Percentiles rank a stretch among this genome's conserved stretches.
phyloP scores from a whole-genome alignment of 805 yeast genomes.

The Cephaloascus albidus region DNA sequence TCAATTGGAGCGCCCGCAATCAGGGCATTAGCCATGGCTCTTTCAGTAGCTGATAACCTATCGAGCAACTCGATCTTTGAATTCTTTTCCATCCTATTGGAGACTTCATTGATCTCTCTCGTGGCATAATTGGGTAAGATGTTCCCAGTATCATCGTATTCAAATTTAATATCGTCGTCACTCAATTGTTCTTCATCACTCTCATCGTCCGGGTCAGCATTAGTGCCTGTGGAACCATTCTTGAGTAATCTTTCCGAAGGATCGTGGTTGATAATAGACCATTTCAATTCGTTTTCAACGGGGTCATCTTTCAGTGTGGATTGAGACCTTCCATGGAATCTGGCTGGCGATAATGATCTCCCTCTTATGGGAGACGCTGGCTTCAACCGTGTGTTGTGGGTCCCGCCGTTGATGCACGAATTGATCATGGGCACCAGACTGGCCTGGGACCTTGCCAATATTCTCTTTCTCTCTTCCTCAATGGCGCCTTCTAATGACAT shows the following conservation, averaged over 20 bases:
- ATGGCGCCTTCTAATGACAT: too few species aligned
- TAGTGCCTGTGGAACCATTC: constrained; percentile 1
- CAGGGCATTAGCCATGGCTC: constrained; percentile 51
- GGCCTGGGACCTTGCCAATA: too few species aligned
- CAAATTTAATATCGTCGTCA: constrained; percentile 52
- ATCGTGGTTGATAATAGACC: constrained; percentile 65
- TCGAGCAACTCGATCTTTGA: constrained; percentile 41
- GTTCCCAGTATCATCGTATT: constrained; percentile 51
- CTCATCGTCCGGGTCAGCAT: constrained; percentile 14
- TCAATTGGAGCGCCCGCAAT: constrained; percentile 28
- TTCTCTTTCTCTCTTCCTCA: too few species aligned
- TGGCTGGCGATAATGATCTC: background rate
- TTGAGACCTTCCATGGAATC: background rate
- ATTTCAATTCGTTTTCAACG: constrained; percentile 33
- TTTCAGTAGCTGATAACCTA: constrained; percentile 46
- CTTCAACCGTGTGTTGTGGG: too few species aligned
- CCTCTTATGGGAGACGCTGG: background rate
- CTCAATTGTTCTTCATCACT: constrained; percentile 55
- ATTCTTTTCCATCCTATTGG: constrained; percentile 34
- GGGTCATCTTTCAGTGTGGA: background rate
- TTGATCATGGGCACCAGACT: too few species aligned
- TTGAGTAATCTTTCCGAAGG: constrained; percentile 53
- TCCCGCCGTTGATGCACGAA: too few species aligned
- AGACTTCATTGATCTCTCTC: constrained; percentile 11
- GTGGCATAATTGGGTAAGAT: constrained; percentile 48